Conservation (phyloP, 73 alveolate genomes). For the Halteria grandinella region DNA sequence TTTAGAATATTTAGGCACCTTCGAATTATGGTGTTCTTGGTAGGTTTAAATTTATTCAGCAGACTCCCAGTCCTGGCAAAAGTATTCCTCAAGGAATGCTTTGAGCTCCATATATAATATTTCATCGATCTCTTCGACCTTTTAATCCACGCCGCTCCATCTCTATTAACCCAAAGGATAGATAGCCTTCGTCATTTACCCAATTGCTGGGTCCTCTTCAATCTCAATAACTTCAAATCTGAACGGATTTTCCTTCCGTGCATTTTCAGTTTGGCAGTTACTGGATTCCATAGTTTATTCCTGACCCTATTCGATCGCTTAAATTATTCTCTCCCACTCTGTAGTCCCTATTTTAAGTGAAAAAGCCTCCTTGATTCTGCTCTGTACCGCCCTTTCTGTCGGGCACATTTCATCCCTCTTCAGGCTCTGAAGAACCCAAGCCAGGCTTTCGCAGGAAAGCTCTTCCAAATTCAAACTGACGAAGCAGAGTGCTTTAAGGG, state of each 20-base stretch:
- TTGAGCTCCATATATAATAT: slow-evolving; percentile 27
- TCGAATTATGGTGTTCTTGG: neutral
- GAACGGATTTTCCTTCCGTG: neutral
- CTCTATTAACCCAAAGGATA: slow-evolving; percentile 43
- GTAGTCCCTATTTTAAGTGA: slow-evolving; percentile 33
- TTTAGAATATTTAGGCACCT: neutral
- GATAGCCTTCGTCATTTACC: slow-evolving; percentile 29
- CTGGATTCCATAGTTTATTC: neutral
- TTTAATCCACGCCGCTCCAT: slow-evolving; percentile 65
- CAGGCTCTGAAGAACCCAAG: slow-evolving; percentile 53
- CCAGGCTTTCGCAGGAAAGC: slow-evolving; percentile 52
- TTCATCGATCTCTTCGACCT: slow-evolving; percentile 37
- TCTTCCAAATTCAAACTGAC: slow-evolving; percentile 45
- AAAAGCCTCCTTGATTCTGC: slow-evolving; percentile 73
- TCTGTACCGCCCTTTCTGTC: slow-evolving; percentile 63
- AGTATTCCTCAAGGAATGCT: neutral
- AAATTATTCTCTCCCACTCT: neutral
- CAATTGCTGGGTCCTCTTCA: slow-evolving; percentile 47
- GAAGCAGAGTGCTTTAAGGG: slow-evolving; percentile 28
- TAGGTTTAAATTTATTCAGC: neutral
- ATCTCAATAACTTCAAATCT: slow-evolving; percentile 17
- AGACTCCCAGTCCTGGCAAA: neutral
- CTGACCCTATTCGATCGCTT: neutral
- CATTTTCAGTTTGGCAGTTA: neutral
- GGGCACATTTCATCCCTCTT: slow-evolving; percentile 73